Evolutionary conservation across 2,329 filamentous ascomycete species (phyloP), one percentile per base, ranked within the genome.

Genomic region (Beauveria australis): DNA sequence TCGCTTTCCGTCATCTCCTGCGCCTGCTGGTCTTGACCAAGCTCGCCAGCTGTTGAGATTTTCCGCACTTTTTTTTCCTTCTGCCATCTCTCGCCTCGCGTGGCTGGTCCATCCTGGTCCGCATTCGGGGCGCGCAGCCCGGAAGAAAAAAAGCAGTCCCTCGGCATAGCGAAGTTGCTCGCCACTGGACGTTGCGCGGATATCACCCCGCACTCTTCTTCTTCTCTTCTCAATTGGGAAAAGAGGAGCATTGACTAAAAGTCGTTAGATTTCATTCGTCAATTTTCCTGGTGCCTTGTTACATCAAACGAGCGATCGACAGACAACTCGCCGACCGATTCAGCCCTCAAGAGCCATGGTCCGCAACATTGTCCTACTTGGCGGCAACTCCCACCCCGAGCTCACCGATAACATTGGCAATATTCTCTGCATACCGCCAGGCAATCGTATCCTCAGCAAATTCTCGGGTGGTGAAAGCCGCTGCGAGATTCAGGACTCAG

Each of bases 391-490:
- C 70, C 93, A 97, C 78, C 92, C 92, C 22, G 81, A 89, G 71
- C 85, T 97, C 67, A 89, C 91, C 66, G 88, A 95, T 68, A 89
- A 82, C 63, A 90, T 99, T 71, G 96, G 90, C 82, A 89, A 89
- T 68, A 88, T 91, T 67, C 87, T 99, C 63, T 91, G 92, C 67
- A 86, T 99, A 59, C 88, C 91, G n/a, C 81, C 85, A 22, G 91
- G 91, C 67, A 88, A 92, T 70, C 89, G 93, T 67, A 86, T 92
- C 63, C 85, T 97, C 54, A 84, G 81, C 71, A 97, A 97, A 78
- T 99, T 99, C 79, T 91, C 92, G 37, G 91, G 94, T 57, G 94
- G 94, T 67, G 94, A 97, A 79, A 96, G 90, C 67, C 87, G 93
- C 60, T 93, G 96, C 64, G 94, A 97, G 76, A 96, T 99, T 70